These are phyloP conservation scores for Diplodia mutila DNA, from an alignment of 2,329 filamentous ascomycete genomes.

Conservation along the genomic window DNA sequence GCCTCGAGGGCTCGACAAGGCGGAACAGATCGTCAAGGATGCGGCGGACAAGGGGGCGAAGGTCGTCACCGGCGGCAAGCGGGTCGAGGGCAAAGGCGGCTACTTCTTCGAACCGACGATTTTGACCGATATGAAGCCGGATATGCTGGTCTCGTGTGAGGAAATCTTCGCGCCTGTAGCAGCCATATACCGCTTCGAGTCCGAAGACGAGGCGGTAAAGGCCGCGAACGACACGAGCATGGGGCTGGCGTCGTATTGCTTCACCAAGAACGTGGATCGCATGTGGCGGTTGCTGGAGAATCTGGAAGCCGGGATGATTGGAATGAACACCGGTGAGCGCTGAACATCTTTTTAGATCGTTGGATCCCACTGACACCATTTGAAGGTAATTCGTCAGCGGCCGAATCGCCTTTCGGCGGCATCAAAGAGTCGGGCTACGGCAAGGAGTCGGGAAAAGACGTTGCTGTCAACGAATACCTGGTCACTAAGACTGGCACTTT, in stretches of 20 bases:
- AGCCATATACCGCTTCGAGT: conserved; percentile 42
- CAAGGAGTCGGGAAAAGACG: conserved; percentile 65
- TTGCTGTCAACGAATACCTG: conserved; percentile 61
- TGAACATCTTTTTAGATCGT: too few species aligned
- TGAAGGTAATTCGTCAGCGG: conserved; percentile 49
- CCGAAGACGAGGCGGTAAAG: conserved; percentile 45
- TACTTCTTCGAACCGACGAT: conserved; percentile 32
- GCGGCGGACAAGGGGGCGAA: conserved; percentile 66
- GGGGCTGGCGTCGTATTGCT: conserved; percentile 44
- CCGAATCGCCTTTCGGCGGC: conserved; percentile 64
- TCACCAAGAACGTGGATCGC: conserved; percentile 46
- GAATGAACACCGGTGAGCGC: conserved; percentile 34
- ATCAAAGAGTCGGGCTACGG: conserved; percentile 67
- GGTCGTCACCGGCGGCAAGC: conserved; percentile 64
- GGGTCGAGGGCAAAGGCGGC: conserved; percentile 46
- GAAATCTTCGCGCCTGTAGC: conserved; percentile 47
- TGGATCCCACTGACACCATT: background rate
- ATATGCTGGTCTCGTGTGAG: conserved; percentile 41
- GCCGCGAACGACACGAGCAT: conserved; percentile 45
- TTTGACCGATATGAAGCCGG: conserved; percentile 40
- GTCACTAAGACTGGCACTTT: conserved; percentile 65
- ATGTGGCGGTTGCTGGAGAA: conserved; percentile 36
- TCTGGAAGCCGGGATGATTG: conserved; percentile 41
- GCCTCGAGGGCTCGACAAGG: conserved; percentile 60
- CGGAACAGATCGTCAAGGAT: conserved; percentile 64